Conservation (phyloP, 2,329 filamentous ascomycete species). For the Diaporthe sp. region DNA sequence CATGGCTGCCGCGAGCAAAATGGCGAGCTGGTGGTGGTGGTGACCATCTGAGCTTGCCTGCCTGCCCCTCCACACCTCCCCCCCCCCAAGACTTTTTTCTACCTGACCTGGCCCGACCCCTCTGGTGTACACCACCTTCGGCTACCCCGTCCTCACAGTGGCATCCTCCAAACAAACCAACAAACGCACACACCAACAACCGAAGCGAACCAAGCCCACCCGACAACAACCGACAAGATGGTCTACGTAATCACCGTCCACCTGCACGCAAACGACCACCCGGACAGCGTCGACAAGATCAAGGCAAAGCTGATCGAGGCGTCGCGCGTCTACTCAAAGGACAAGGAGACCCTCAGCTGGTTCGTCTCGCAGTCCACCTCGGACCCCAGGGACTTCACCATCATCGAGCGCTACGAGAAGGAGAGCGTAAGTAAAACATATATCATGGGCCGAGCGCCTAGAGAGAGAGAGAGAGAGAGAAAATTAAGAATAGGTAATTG, state of each 20-base stretch:
- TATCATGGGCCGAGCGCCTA: too few species aligned
- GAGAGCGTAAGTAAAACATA: constrained; percentile 62
- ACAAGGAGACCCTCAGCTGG: constrained; percentile 78
- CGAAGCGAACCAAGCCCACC: not conserved
- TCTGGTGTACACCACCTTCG: constrained; percentile 5
- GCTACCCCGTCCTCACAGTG: constrained; percentile 1
- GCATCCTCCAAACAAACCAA: not conserved
- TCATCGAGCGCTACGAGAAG: constrained; percentile 78
- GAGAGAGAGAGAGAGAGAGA: not conserved
- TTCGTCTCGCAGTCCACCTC: constrained; percentile 81
- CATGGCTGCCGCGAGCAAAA: not conserved
- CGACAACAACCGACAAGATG: constrained; percentile 54
- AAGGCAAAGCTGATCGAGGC: constrained; percentile 80
- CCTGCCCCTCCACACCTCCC: constrained; percentile 4
- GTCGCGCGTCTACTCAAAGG: constrained; percentile 76
- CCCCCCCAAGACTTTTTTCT: constrained; percentile 7
- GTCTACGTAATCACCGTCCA: constrained; percentile 77
- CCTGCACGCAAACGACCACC: constrained; percentile 75
- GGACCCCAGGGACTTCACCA: constrained; percentile 77
- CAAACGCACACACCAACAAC: not conserved
- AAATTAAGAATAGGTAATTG: not conserved
- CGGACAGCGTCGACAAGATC: constrained; percentile 72
- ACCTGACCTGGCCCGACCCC: constrained; percentile 3
- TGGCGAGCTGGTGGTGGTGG: not conserved
- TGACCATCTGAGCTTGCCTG: not conserved